phyloP scores from a whole-genome alignment of 2,329 filamentous ascomycete species.

The Lasiodiplodia sp. region DNA sequence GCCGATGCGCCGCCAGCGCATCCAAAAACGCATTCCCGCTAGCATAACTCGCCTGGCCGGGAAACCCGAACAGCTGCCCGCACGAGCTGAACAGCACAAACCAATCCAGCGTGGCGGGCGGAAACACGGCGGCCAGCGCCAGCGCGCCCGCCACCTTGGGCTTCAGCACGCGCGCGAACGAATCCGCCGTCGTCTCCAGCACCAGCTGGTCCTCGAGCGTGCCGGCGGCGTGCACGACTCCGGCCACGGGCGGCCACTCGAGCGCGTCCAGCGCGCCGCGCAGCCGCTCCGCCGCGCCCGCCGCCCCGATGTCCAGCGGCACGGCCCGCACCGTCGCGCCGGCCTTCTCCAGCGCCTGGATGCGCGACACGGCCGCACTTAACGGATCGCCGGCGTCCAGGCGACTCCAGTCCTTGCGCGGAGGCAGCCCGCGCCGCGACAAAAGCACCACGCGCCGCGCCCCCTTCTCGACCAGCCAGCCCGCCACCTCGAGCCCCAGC shows the following conservation, averaged over 20 bases:
- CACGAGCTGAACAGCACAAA: conserved; percentile 14
- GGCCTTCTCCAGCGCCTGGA: conserved; percentile 35
- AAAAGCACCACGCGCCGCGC: conserved; percentile 52
- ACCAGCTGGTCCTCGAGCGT: conserved; percentile 49
- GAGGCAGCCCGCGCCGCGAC: conserved; percentile 49
- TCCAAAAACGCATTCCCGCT: conserved; percentile 35
- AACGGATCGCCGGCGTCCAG: conserved; percentile 33
- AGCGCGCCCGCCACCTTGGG: conserved; percentile 44
- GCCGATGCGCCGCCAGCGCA: conserved; percentile 34
- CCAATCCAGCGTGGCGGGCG: conserved; percentile 40
- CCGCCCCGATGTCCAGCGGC: conserved; percentile 46
- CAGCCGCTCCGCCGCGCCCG: conserved; percentile 37
- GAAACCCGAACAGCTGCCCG: conserved; percentile 24
- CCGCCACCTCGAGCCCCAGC: conserved; percentile 49
- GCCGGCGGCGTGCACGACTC: conserved; percentile 53
- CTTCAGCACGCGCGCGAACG: conserved; percentile 44
- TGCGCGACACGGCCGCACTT: conserved; percentile 31
- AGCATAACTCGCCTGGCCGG: conserved; percentile 33
- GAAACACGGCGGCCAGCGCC: conserved; percentile 39
- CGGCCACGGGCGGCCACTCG: conserved; percentile 49
- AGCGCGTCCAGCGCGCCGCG: conserved; percentile 41
- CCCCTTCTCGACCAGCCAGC: conserved; percentile 50
- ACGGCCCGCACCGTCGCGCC: conserved; percentile 44
- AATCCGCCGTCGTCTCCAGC: conserved; percentile 39
- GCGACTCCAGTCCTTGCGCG: conserved; percentile 42